Conservation (phyloP, 2,329 filamentous ascomycete species). For the Hirsutella minnesotensis region DNA sequence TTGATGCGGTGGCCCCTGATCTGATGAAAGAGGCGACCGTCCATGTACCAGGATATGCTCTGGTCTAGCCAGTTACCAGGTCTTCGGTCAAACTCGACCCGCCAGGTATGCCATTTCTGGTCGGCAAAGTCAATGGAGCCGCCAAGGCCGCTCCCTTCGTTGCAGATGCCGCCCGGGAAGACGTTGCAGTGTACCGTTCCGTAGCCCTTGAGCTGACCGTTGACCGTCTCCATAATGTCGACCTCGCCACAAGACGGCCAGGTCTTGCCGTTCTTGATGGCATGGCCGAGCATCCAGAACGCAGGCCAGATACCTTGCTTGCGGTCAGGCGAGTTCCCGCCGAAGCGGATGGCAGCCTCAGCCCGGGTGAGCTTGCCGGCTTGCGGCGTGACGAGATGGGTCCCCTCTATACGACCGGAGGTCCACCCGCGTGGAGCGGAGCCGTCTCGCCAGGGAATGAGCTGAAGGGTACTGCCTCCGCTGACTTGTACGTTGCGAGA, state of each 20-base stretch:
- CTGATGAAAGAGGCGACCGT: slow-evolving; percentile 30
- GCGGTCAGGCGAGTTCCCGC: slow-evolving; percentile 22
- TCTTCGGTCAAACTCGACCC: slow-evolving; percentile 36
- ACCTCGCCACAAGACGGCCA: slow-evolving; percentile 46
- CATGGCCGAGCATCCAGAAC: slow-evolving; percentile 44
- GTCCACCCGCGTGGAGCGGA: slow-evolving; percentile 32
- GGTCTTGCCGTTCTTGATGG: slow-evolving; percentile 30
- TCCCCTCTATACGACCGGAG: slow-evolving; percentile 41
- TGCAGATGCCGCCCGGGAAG: slow-evolving; percentile 33
- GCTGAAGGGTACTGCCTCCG: slow-evolving; percentile 36
- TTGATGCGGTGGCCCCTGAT: slow-evolving; percentile 32
- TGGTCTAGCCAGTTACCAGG: slow-evolving; percentile 32
- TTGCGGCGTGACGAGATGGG: slow-evolving; percentile 31
- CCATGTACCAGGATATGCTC: slow-evolving; percentile 38
- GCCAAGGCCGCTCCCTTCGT: slow-evolving; percentile 34
- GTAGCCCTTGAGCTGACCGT: slow-evolving; percentile 32
- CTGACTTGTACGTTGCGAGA: slow-evolving; percentile 37
- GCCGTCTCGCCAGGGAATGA: slow-evolving; percentile 32
- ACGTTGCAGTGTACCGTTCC: slow-evolving; percentile 41
- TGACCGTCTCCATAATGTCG: slow-evolving; percentile 45
- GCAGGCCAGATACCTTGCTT: slow-evolving; percentile 48
- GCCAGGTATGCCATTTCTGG: slow-evolving; percentile 35
- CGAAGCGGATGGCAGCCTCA: slow-evolving; percentile 35
- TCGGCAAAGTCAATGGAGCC: slow-evolving; percentile 22
- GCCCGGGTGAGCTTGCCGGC: slow-evolving; percentile 32